Percentiles rank a stretch among this genome's conserved stretches.
phyloP scores from a whole-genome alignment of 2,329 filamentous ascomycete species.

The Pseudocercospora fuligena region DNA sequence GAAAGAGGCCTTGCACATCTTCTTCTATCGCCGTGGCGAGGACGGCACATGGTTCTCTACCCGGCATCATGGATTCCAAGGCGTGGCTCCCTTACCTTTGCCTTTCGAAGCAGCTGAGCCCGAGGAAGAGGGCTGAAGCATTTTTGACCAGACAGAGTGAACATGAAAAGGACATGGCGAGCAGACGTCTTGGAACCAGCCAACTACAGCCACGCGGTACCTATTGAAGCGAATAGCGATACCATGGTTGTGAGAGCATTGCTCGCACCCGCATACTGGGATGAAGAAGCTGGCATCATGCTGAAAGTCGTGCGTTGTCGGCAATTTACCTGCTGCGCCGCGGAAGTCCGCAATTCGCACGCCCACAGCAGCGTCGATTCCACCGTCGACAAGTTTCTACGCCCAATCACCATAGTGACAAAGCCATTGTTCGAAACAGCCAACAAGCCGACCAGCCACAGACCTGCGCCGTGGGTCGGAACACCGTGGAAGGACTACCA shows the following conservation, averaged over 20 bases:
- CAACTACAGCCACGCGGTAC: no score
- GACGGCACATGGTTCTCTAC: conserved; percentile 10
- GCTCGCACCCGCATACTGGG: no score
- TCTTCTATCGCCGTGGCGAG: conserved; percentile 9
- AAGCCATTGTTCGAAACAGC: neutral
- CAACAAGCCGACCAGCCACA: neutral
- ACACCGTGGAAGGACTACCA: no score
- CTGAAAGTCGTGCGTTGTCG: neutral
- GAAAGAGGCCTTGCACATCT: conserved; percentile 15
- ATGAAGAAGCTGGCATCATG: neutral
- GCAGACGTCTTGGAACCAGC: no score
- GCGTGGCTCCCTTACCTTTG: conserved; percentile 18
- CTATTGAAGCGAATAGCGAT: no score
- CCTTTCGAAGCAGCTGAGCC: conserved; percentile 4
- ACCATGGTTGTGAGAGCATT: no score
- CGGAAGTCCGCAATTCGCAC: neutral
- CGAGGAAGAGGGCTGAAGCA: neutral
- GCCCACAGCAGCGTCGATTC: neutral
- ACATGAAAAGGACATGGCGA: no score
- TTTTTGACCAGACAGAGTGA: neutral
- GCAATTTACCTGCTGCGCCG: neutral
- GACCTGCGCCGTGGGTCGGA: neutral
- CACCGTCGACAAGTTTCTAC: neutral
- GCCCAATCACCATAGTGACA: neutral
- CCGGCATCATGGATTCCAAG: conserved; percentile 15